These are phyloP conservation scores for Daldinia concentrica DNA, from an alignment of 495 filamentous ascomycete species.

Conservation along the genomic window DNA sequence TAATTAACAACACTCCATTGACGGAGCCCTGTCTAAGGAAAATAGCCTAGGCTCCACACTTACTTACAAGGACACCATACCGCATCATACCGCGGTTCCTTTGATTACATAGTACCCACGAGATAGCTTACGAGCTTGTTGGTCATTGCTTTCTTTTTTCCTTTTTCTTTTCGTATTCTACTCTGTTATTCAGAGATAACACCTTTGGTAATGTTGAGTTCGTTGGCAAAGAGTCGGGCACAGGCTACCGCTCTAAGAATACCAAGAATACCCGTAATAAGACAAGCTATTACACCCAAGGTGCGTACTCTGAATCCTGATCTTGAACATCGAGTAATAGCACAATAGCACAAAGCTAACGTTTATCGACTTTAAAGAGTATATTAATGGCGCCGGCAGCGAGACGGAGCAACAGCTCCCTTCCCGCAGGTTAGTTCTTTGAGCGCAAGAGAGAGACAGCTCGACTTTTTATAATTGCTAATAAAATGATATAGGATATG, in stretches of 20 bases:
- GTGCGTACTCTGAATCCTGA: conserved; percentile 33
- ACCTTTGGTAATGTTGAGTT: conserved; percentile 56
- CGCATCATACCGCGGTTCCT: conserved; percentile 43
- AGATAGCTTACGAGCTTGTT: conserved; percentile 15
- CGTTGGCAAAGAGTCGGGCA: conserved; percentile 54
- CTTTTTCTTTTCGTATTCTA: conserved; percentile 17
- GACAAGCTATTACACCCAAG: conserved; percentile 41
- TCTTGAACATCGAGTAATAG: conserved; percentile 3
- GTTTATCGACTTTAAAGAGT: conserved; percentile 41
- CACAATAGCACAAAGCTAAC: conserved; percentile 36
- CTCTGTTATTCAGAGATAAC: conserved; percentile 34
- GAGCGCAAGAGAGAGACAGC: neutral
- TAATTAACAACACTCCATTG: neutral
- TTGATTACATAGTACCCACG: conserved; percentile 9
- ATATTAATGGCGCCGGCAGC: conserved; percentile 62
- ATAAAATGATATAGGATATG: conserved; percentile 71
- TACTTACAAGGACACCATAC: conserved; percentile 22
- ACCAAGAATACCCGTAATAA: conserved; percentile 48
- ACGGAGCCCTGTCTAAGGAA: conserved; percentile 5
- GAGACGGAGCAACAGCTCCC: conserved; percentile 66
- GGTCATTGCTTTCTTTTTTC: conserved; percentile 29
- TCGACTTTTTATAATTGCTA: conserved; percentile 4
- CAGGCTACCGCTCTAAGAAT: conserved; percentile 53
- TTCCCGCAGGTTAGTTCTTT: conserved; percentile 61
- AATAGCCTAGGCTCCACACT: conserved; percentile 41